phyloP scores from a whole-genome alignment of 768 basidiomycete genomes.

The Tylopilus sp. region DNA sequence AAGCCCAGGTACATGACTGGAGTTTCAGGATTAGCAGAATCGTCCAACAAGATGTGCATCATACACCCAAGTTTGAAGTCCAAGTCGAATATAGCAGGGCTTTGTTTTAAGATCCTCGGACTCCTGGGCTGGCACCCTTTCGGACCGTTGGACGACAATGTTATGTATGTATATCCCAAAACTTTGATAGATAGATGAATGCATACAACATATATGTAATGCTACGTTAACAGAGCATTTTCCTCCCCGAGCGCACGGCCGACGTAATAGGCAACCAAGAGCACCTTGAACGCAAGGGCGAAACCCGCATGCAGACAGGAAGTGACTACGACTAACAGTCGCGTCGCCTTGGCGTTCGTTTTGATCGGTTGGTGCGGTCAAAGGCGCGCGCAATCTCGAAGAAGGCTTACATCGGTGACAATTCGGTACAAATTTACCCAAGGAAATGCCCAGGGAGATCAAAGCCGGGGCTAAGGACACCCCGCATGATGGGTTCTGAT shows the following conservation, averaged over 20 bases:
- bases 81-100: too few species aligned
- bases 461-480: conserved; percentile 75
- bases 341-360: conserved; percentile 85
- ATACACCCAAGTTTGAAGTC: too few species aligned
- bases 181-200: neutral
- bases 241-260: conserved; percentile 36
- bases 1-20: too few species aligned
- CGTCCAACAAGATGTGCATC: too few species aligned
- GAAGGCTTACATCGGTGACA: conserved; percentile 65
- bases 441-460: conserved; percentile 87
- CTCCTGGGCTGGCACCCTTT: too few species aligned
- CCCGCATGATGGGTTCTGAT: conserved; percentile 77
- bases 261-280: conserved; percentile 63
- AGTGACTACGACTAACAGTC: conserved; percentile 76
- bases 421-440: conserved; percentile 83
- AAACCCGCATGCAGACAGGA: conserved; percentile 73
- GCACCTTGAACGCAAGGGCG: conserved; percentile 76
- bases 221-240: conserved; percentile 21
- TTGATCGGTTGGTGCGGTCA: conserved; percentile 26
- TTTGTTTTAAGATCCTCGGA: too few species aligned
- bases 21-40: too few species aligned
- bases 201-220: neutral
- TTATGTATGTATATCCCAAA: too few species aligned
- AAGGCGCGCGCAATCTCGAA: neutral
- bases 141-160: too few species aligned